Evolutionary conservation across 257 asterid genomes (phyloP), one percentile per base, ranked within the genome.

Genomic region (Salvia hispanica): DNA sequence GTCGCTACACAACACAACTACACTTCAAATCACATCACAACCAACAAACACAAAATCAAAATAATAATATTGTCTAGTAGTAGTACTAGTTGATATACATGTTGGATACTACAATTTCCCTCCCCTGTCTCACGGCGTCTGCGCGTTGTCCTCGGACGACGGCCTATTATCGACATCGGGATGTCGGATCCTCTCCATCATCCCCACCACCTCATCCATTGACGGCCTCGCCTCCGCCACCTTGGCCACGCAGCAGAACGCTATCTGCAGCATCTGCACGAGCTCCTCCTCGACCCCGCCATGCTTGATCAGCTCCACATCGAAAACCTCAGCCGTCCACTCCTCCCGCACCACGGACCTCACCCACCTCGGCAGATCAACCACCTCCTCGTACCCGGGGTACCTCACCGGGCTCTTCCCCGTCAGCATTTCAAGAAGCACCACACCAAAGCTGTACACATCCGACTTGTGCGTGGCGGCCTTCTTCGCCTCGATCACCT

Each of bases 301-400:
- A 45, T 69, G 68, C 80, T 80, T 86, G 66, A 80, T 67, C 1
- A 91, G 81, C 80, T 91, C 99, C 46, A 65, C 83, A 3, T 91
- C 99, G 44, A 94, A 90, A 18, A 94, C 97, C 64, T 94, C 97
- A 0, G 97, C 96, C 0, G 98, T 93, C 98, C 98, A 93, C 72
- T 92, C 98, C 84, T 92, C 98, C 67, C 98, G 72, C 2, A 90
- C 97, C 0, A 93, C 96, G 0, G 97, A 93, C 10, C 96, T 80
- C 5, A 90, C 97, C 99, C 99, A 93, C 74, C 97, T 79, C 12
- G 97, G 97, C 16, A 93, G 82, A 61, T 93, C 97, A 11, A 86
- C 90, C 45, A 81, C 83, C 28, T 90, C 95, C 9, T 84, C 92
- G 36, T 78, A 80, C 39, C 88, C 90, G 3, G 88, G 54, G 12